Base-by-base conservation (phyloP, 768 basidiomycete genomes). In the Glaciozyma antarctica region DNA sequence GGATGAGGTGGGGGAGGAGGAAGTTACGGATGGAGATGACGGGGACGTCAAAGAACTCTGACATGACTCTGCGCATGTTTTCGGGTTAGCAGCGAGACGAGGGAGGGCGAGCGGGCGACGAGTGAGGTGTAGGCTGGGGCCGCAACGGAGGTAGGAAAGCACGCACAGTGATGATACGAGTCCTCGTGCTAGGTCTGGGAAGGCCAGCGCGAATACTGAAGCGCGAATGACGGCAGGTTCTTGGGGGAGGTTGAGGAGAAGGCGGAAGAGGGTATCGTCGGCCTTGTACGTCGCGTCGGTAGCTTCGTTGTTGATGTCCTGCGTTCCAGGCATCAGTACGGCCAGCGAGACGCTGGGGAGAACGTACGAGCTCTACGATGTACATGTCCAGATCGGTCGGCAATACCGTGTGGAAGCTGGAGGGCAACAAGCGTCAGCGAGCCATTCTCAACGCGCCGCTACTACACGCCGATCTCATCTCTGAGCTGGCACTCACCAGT, bases 1-100 rank as follows among this genome's bases (percentile, higher is more conserved):
- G 45, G 43, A 72, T 51, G 34, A 64, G 43, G 22, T 65, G 52
- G 1, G 72, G 72, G 0, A 68, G 60, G 17, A 68, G 52, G 24
- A 62, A 54, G 48, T 72, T 72, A n/a, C 69, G 57, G n/a, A 72
- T 22, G n/a, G 63, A 70, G 61, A 69, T 57, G 21, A 69, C 41
- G 12, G 67, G 67, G 5, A 65, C 49, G 43, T 69, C 67, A 32
- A 65, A 65, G 59, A 48, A 69, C 38, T 65, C 51, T 7, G 60
- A 53, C 24, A 49, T n/a, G 28, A 53, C 12, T 41, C 38, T 41
- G 38, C 8, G 38, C 8, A 12, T 6, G 38, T 32, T 32, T 32
- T 5, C 10, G 38, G 13, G 38, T 41, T 12, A 41, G 38, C 13
- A 15, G 38, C 10, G 38, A 41, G 38, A 2, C 13, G 38, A 41